phyloP scores from a whole-genome alignment of 2,329 filamentous ascomycete genomes.

The Trichocomaceae sp. region DNA sequence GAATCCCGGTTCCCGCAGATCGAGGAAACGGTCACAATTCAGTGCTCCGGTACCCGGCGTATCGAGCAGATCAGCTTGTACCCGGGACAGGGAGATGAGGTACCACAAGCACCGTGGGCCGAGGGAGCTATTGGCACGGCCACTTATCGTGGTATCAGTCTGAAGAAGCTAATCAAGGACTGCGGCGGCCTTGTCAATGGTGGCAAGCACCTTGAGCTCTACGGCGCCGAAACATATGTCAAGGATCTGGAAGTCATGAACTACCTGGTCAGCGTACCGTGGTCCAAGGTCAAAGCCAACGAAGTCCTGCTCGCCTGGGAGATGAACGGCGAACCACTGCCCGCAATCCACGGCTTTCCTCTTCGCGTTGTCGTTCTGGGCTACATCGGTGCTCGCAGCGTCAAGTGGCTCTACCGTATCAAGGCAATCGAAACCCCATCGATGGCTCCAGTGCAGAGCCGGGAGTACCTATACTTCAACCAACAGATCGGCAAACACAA shows the following conservation, averaged over 20 bases:
- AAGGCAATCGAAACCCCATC: slow-evolving; percentile 54
- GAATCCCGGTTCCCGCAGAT: slow-evolving; percentile 55
- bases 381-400: slow-evolving; percentile 60
- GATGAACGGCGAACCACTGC: slow-evolving; percentile 62
- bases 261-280: slow-evolving; percentile 61
- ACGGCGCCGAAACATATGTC: slow-evolving; percentile 67
- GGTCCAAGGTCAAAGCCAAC: slow-evolving; percentile 59
- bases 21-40: slow-evolving; percentile 55
- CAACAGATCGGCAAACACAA: slow-evolving; percentile 65
- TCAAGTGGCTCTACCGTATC: slow-evolving; percentile 59
- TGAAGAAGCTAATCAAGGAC: slow-evolving; percentile 64
- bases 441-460: slow-evolving; percentile 55
- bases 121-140: slow-evolving; percentile 65
- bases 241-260: slow-evolving; percentile 60
- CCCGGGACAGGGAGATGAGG: slow-evolving; percentile 60
- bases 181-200: slow-evolving; percentile 55
- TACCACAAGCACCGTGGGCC: slow-evolving; percentile 48
- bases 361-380: slow-evolving; percentile 57
- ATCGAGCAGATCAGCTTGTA: slow-evolving; percentile 63
- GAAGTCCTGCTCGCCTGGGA: slow-evolving; percentile 65
- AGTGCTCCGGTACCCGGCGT: slow-evolving; percentile 63
- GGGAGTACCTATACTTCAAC: slow-evolving; percentile 63
- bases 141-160: slow-evolving; percentile 54
- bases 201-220: slow-evolving; percentile 60
- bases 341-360: slow-evolving; percentile 60